Evolutionary conservation across 169 alveolate species (phyloP), one percentile per base, ranked within the genome.

Genomic region (Plasmodium coatneyi): DNA sequence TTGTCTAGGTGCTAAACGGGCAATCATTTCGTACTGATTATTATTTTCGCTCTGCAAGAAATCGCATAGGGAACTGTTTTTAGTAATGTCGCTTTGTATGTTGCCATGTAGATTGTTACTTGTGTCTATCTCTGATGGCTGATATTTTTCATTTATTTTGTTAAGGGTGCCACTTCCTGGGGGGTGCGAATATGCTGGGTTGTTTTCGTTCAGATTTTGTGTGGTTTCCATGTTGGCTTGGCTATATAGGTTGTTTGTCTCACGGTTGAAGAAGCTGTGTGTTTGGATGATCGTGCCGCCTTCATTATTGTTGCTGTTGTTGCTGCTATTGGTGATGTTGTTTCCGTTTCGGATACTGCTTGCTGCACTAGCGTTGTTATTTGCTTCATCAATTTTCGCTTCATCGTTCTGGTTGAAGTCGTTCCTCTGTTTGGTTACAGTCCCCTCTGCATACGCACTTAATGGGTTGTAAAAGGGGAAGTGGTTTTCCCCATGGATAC

Each of bases 101-200:
- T n/a, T 81, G 72, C 5, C 54, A 36, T 81, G 32, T 10, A 56
- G 43, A 49, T 28, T 81, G 78, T 83, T 41, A 71, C n/a, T 41
- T 70, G 83, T 70, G 34, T 71, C 92, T 39, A 71, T 25, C 28
- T 39, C 49, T 19, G 49, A 70, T 83, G 46, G 14, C 32, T 25
- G 71, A 41, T 14, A 71, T 25, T 36, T 70, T 52, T 83, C 71
- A 54, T 39, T 83, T 36, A 71, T 83, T 71, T 71, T 83, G 54
- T 70, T 41, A 14, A 66, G 22, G 74, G 34, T 70, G 70, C 71
- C 74, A 71, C 32, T 83, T 41, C 46, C 19, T 39, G 76, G 14
- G 28, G 49, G 39, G 41, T 71, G 54, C 0, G 34, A 70, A 28
- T 83, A 43, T 10, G 32, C 52, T 22, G 25, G 41, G 32, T 36